These are phyloP conservation scores for Eleusine coracana DNA, from an alignment of 176 grass and related monocot species.

Conservation along the genomic window DNA sequence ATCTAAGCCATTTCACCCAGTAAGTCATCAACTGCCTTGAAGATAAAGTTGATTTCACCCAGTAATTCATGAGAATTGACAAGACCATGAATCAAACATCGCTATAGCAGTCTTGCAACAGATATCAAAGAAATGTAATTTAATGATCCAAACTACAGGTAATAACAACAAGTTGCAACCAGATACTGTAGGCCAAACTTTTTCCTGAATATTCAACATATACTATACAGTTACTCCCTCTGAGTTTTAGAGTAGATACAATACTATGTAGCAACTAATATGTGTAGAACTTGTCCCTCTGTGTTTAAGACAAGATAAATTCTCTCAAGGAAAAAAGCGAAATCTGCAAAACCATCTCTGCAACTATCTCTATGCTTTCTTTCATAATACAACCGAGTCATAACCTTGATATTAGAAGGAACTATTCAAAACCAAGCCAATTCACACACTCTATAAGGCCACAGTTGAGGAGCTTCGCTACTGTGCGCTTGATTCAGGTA, in stretches of 20 bases:
- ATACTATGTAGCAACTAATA: slow-evolving; percentile 8
- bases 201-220: not conserved
- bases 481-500: slow-evolving; percentile 28
- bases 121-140: not conserved
- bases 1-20: not conserved
- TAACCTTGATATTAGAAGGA: not conserved
- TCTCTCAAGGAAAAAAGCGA: not conserved
- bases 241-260: slow-evolving; percentile 39
- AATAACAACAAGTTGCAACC: not conserved
- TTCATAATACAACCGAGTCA: slow-evolving; percentile 34
- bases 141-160: not conserved
- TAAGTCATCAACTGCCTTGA: not conserved
- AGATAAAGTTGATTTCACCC: not conserved
- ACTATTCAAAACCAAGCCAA: slow-evolving; percentile 36
- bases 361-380: slow-evolving; percentile 41
- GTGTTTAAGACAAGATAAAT: slow-evolving; percentile 12
- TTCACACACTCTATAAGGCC: slow-evolving; percentile 35
- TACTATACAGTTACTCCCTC: slow-evolving; percentile 16
- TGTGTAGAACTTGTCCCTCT: slow-evolving; percentile 9
- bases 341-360: slow-evolving; percentile 35
- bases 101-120: not conserved
- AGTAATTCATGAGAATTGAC: not conserved
- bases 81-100: not conserved
- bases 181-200: not conserved
- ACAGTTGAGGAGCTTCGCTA: not conserved